Base-by-base conservation (phyloP, 352 stramenopile genomes). In the Pythium guiyangense region DNA sequence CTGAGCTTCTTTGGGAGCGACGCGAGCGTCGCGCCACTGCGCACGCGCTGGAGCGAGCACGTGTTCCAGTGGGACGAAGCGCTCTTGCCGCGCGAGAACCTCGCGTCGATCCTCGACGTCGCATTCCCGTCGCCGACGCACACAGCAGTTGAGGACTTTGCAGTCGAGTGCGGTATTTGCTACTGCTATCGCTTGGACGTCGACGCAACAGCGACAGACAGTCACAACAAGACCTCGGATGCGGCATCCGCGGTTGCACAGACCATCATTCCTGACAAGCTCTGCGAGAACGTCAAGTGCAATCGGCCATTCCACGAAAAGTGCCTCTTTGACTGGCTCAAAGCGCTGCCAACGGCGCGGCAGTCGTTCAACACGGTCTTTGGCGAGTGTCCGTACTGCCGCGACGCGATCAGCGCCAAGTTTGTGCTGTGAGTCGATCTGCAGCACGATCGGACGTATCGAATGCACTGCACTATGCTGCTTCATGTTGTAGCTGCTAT, bases 321-420 rank as follows among this genome's bases (percentile, higher is more conserved):
- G 39, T 97, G 90, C 54, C 70, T 97, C 27, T 87, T 91, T 54
- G 84, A 94, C 54, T 97, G 89, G 88, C 84, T 97, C 54, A 88
- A 92, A 59, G 78, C 85, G 26, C 57, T 97, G 20, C 85, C 90
- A 1, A 94, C 81, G 9, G 89, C 84, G n/a, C 81, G 89, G 3
- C 81, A 94, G 56, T 96, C 88, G 20, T 96, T 96, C 59, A 86
- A 89, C 64, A 96, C 84, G 1, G 82, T 96, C 43, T 96, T 97
- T 60, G 90, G 88, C 18, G 74, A 92, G 55, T 97, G 90, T 51
- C 90, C 88, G 2, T 96, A 97, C 66, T 97, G 88, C 59, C 76
- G 85, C 27, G 88, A 94, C 60, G 68, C 79, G 27, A 96, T 97
- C 44, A 91, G 79, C 59, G 80, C 86, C 54, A 91, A 88, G 54